phyloP scores from a whole-genome alignment of 73 alveolate species.

The Tetrahymena borealis region DNA sequence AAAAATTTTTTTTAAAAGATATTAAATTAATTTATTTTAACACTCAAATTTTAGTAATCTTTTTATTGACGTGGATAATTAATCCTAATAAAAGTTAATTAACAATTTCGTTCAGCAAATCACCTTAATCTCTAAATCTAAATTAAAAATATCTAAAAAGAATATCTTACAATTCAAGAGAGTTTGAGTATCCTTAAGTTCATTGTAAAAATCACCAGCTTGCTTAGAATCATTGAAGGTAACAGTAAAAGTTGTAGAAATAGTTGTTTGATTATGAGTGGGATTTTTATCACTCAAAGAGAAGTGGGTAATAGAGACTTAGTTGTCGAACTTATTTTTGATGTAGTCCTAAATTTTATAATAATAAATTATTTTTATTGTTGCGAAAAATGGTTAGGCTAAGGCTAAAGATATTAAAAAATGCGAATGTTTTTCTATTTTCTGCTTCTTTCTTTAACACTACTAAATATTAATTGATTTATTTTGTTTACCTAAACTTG shows the following conservation, averaged over 20 bases:
- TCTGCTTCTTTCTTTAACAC: too few relatives aligned
- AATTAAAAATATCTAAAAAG: too few relatives aligned
- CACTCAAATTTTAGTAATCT: background rate
- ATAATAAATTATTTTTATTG: too few relatives aligned
- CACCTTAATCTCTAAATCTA: too few relatives aligned
- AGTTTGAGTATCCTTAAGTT: background rate
- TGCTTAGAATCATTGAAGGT: background rate
- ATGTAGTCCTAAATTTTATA: background rate
- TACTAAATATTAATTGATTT: too few relatives aligned
- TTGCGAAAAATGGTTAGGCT: too few relatives aligned
- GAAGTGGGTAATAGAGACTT: background rate
- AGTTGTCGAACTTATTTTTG: background rate
- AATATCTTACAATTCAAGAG: background rate
- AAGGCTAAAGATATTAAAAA: too few relatives aligned
- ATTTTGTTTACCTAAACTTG: background rate
- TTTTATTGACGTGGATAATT: background rate
- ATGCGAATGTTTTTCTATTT: too few relatives aligned
- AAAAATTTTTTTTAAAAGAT: background rate
- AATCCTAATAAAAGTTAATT: background rate
- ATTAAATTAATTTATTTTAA: background rate
- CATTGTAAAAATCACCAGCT: background rate
- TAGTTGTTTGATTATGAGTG: background rate
- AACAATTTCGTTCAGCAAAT: too few relatives aligned
- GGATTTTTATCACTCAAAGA: background rate
- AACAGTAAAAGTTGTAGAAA: background rate